Percentiles rank a stretch among this genome's conserved stretches.
Conservation (phyloP, 768 basidiomycete species). For the Termitomyces sp. region DNA sequence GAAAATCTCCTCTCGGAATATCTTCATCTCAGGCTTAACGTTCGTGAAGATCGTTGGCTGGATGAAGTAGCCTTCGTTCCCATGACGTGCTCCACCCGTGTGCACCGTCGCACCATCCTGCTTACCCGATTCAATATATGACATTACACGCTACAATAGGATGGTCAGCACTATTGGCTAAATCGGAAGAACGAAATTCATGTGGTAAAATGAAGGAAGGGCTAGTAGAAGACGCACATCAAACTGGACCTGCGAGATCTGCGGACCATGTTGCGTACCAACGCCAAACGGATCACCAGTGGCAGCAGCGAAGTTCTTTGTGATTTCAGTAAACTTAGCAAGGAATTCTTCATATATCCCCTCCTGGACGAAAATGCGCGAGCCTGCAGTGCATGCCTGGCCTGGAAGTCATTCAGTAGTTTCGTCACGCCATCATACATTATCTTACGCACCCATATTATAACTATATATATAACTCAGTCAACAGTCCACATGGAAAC, state of each 20-base stretch:
- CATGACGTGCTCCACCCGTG: conserved; percentile 54
- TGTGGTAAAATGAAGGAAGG: background rate
- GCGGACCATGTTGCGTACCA: conserved; percentile 62
- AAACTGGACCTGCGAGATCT: conserved; percentile 65
- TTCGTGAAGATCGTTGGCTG: conserved; percentile 67
- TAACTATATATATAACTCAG: conserved; percentile 5
- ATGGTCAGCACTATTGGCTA: background rate
- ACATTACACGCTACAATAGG: conserved; percentile 53
- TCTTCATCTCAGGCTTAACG: conserved; percentile 57
- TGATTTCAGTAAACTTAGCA: conserved; percentile 43
- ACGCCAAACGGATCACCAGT: conserved; percentile 63
- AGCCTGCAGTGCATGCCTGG: conserved; percentile 78
- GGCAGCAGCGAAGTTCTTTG: conserved; percentile 36
- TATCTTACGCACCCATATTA: conserved; percentile 30
- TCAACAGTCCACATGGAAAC: too few relatives aligned
- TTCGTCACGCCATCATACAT: too few relatives aligned
- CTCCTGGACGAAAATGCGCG: conserved; percentile 79
- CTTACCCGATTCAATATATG: conserved; percentile 71
- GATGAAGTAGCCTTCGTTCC: conserved; percentile 64
- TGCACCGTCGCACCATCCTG: conserved; percentile 61
- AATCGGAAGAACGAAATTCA: background rate
- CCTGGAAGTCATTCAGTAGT: background rate
- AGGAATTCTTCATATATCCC: conserved; percentile 79
- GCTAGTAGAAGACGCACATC: conserved; percentile 38
- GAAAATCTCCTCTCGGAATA: conserved; percentile 67